Evolutionary conservation across 2,329 filamentous ascomycete species (phyloP).

Genomic region (Alternaria arbusti): DNA sequence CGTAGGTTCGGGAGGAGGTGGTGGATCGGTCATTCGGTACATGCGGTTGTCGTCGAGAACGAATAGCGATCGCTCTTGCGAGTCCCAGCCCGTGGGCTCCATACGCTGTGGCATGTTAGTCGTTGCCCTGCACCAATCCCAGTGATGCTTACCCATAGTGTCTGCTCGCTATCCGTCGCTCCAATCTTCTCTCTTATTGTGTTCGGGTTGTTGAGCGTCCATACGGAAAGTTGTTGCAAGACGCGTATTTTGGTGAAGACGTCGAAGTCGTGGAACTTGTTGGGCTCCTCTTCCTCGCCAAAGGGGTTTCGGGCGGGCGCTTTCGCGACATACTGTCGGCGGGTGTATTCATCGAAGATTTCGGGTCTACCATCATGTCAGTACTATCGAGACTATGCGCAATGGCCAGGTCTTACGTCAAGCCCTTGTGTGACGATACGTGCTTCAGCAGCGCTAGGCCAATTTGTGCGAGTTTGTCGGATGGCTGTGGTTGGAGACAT

Average conservation of each 20-base stretch:
- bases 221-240: slow-evolving; percentile 86
- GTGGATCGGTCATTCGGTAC: slow-evolving; percentile 83
- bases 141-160: slow-evolving; percentile 73
- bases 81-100: slow-evolving; percentile 87
- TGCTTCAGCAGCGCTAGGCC: slow-evolving; percentile 88
- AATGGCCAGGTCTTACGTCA: slow-evolving; percentile 70
- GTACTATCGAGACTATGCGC: not conserved
- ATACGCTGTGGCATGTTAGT: slow-evolving; percentile 59
- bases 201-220: slow-evolving; percentile 87
- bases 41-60: slow-evolving; percentile 93
- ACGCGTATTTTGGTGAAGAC: slow-evolving; percentile 81
- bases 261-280: slow-evolving; percentile 81
- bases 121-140: not conserved
- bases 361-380: slow-evolving; percentile 66
- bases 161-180: slow-evolving; percentile 81
- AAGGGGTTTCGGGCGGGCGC: slow-evolving; percentile 83
- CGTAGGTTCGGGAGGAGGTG: slow-evolving; percentile 62
- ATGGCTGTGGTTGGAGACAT: slow-evolving; percentile 77
- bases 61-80: slow-evolving; percentile 83
- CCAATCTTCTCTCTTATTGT: slow-evolving; percentile 85
- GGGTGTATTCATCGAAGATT: slow-evolving; percentile 91
- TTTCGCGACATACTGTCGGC: slow-evolving; percentile 86
- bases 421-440: slow-evolving; percentile 88
- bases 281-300: slow-evolving; percentile 74
- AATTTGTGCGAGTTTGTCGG: slow-evolving; percentile 77